Percentiles rank a stretch among this genome's conserved stretches.
phyloP scores from a whole-genome alignment of 768 basidiomycete species.

The Kwoniella sp. region DNA sequence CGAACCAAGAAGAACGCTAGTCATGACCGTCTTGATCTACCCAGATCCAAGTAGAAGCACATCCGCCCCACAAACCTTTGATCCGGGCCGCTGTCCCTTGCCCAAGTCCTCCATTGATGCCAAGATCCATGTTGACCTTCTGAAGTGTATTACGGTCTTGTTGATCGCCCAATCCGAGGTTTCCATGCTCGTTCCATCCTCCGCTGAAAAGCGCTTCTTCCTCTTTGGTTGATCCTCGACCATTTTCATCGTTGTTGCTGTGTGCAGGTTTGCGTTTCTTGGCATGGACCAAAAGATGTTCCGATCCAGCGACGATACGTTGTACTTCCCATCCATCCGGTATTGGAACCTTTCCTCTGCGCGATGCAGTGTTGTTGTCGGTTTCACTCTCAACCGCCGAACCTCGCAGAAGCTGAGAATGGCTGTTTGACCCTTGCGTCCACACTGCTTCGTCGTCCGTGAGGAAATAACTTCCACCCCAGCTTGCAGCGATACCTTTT shows the following conservation, averaged over 20 bases:
- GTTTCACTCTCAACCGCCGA: too few species aligned
- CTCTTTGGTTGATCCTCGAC: constrained; percentile 39
- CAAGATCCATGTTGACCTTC: constrained; percentile 19
- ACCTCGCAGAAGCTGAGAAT: constrained; percentile 43
- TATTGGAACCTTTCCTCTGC: constrained; percentile 11
- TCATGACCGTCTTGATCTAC: constrained; percentile 19
- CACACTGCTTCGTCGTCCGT: constrained; percentile 6
- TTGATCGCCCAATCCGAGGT: constrained; percentile 70
- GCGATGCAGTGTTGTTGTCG: too few species aligned
- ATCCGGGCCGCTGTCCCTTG: constrained; percentile 17
- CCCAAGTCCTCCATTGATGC: too few species aligned
- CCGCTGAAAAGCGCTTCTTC: constrained; percentile 72
- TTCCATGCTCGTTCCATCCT: constrained; percentile 99
- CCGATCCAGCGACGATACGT: constrained; percentile 74
- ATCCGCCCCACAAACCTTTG: constrained; percentile 60
- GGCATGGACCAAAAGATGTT: constrained; percentile 68
- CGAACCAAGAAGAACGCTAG: background rate
- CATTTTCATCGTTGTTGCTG: too few species aligned
- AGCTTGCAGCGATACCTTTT: constrained; percentile 33
- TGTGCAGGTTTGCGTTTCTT: constrained; percentile 4
- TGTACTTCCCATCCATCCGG: constrained; percentile 11
- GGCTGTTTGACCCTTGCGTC: constrained; percentile 45
- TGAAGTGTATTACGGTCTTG: constrained; percentile 65
- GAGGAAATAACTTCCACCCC: constrained; percentile 42
- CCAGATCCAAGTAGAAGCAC: constrained; percentile 62